Conservation (phyloP, 192 early-diverging fungal genomes). For the Powellomyces hirtus region DNA sequence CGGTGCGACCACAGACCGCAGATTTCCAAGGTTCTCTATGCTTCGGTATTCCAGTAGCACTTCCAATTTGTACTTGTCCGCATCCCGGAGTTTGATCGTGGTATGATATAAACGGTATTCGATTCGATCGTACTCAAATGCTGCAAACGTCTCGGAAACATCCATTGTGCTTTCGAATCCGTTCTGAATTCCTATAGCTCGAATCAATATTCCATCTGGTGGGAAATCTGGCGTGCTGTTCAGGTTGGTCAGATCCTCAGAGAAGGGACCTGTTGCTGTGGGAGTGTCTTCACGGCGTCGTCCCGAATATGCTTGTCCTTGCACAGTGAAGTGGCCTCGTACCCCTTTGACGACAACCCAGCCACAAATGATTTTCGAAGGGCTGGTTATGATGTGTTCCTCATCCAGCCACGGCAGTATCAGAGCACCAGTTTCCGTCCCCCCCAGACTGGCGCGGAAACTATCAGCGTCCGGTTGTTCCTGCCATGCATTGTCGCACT, state of each 20-base stretch:
- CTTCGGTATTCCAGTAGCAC: conserved; percentile 7
- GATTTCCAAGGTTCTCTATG: neutral
- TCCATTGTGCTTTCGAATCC: conserved; percentile 9
- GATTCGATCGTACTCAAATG: neutral
- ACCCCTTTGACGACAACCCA: conserved; percentile 17
- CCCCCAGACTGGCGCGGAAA: neutral
- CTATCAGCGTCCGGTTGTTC: neutral
- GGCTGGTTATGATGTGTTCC: neutral
- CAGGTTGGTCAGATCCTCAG: too few relatives aligned
- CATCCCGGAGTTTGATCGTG: conserved; percentile 6
- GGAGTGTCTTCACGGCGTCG: too few relatives aligned
- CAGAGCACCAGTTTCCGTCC: conserved; percentile 1
- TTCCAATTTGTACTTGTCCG: conserved; percentile 12
- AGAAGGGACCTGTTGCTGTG: neutral
- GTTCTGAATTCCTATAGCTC: conserved; percentile 5
- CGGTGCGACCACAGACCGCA: neutral
- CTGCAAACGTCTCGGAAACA: neutral
- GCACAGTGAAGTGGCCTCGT: neutral
- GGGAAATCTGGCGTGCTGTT: too few relatives aligned
- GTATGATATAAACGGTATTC: conserved; percentile 15
- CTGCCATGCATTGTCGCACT: neutral
- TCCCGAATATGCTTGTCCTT: neutral
- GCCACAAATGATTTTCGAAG: conserved; percentile 12
- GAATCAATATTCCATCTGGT: neutral
- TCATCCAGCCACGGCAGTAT: conserved; percentile 9